These are phyloP conservation scores for Epipyxis sp. DNA, from an alignment of 108 stramenopile species.

Conservation along the genomic window DNA sequence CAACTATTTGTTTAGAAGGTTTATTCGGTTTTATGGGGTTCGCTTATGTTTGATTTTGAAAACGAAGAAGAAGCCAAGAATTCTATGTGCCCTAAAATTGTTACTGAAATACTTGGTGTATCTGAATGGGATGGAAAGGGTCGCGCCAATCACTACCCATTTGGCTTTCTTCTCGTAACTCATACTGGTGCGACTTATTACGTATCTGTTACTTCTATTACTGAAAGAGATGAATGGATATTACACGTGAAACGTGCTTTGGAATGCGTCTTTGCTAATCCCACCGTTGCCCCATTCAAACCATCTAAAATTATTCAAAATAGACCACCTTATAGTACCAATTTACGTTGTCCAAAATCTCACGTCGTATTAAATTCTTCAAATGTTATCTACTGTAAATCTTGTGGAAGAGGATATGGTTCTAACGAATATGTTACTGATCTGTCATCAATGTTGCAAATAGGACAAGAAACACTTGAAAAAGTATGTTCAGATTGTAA, in stretches of 20 bases:
- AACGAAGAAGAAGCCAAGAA: conserved; percentile 31
- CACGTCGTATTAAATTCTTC: neutral
- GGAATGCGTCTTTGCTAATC: conserved; percentile 25
- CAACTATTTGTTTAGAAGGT: conserved; percentile 7
- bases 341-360: neutral
- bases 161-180: conserved; percentile 21
- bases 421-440: conserved; percentile 12
- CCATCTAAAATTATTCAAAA: conserved; percentile 27
- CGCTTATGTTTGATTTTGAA: conserved; percentile 21
- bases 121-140: conserved; percentile 33
- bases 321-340: neutral
- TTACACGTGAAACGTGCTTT: neutral
- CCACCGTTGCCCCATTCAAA: conserved; percentile 10
- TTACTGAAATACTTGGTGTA: conserved; percentile 20
- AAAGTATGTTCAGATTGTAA: conserved; percentile 12
- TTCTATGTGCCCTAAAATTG: conserved; percentile 1
- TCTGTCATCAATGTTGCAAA: neutral
- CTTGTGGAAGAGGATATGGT: neutral
- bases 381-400: neutral
- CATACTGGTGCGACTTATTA: conserved; percentile 20
- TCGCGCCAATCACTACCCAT: conserved; percentile 12
- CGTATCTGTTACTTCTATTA: neutral
- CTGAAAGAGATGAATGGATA: conserved; percentile 22
- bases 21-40: conserved; percentile 24
- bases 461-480: conserved; percentile 1